Evolutionary conservation across 2,329 filamentous ascomycete genomes (phyloP).

Genomic region (Botrytis galanthina): DNA sequence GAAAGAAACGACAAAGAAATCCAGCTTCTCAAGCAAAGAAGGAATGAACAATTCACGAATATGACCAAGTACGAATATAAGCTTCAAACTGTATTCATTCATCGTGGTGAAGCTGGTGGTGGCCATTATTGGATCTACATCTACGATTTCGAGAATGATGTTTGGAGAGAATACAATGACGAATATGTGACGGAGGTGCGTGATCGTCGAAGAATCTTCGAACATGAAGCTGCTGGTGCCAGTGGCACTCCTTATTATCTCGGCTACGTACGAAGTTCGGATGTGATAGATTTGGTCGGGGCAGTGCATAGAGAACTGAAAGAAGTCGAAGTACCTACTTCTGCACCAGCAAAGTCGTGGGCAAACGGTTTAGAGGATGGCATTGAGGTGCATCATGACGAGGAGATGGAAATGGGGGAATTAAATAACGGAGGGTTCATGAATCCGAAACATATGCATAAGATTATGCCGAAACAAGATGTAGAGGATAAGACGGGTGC

Average conservation of each 20-base stretch:
- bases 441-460: constrained; percentile 24
- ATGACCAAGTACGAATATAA: constrained; percentile 69
- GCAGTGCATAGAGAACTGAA: constrained; percentile 50
- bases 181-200: constrained; percentile 68
- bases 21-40: constrained; percentile 41
- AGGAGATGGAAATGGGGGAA: constrained; percentile 17
- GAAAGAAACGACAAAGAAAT: constrained; percentile 48
- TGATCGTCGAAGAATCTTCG: constrained; percentile 66
- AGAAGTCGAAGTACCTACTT: constrained; percentile 24
- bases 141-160: constrained; percentile 73
- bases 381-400: constrained; percentile 19
- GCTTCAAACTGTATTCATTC: constrained; percentile 90
- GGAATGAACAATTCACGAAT: constrained; percentile 57
- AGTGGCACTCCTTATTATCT: constrained; percentile 79
- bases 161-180: constrained; percentile 97
- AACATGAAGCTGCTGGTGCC: constrained; percentile 55
- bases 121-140: constrained; percentile 98
- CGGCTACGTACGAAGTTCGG: constrained; percentile 72
- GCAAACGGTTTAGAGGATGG: constrained; percentile 16
- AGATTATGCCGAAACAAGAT: constrained; percentile 29
- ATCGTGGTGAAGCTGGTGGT: constrained; percentile 67
- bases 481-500: background rate
- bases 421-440: constrained; percentile 29
- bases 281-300: constrained; percentile 58
- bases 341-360: constrained; percentile 12